Conservation (phyloP, 2,329 filamentous ascomycete species). For the Alternaria tenuissima region DNA sequence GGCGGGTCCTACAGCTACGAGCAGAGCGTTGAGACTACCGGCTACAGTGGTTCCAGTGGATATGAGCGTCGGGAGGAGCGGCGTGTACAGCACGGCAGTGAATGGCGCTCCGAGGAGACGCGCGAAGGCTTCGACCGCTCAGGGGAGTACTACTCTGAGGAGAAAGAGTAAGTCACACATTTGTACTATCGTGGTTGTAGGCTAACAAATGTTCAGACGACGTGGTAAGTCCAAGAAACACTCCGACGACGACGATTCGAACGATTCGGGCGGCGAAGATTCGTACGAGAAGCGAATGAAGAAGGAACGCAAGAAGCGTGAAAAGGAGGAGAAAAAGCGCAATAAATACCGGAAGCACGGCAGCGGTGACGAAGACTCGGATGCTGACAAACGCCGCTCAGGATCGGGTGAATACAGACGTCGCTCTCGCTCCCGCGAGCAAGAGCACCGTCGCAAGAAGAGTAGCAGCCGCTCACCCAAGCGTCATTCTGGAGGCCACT, state of each 20-base stretch:
- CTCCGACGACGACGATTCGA: conserved; percentile 49
- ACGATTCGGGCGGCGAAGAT: conserved; percentile 39
- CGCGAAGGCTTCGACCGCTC: conserved; percentile 47
- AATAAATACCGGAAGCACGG: conserved; percentile 24
- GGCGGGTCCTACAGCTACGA: conserved; percentile 64
- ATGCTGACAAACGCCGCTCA: conserved; percentile 33
- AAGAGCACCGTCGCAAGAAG: conserved; percentile 28
- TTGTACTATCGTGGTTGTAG: background rate
- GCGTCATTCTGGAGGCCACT: conserved; percentile 32
- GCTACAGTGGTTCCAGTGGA: conserved; percentile 58
- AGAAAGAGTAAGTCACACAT: conserved; percentile 48
- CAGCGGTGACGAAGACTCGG: conserved; percentile 20
- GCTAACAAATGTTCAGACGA: conserved; percentile 36
- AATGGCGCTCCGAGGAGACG: conserved; percentile 49
- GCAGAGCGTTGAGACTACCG: conserved; percentile 64
- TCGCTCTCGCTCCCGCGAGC: conserved; percentile 24
- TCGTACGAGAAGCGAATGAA: conserved; percentile 32
- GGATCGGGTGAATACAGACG: conserved; percentile 26
- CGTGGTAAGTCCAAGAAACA: conserved; percentile 52
- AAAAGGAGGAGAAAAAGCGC: conserved; percentile 32
- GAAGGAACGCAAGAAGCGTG: conserved; percentile 33
- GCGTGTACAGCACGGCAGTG: conserved; percentile 56
- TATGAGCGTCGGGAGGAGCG: conserved; percentile 68
- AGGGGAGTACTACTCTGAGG: conserved; percentile 53
- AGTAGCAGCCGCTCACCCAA: conserved; percentile 35